Percentiles rank a stretch among this genome's conserved stretches.
These are phyloP conservation scores for Eimeria sp. DNA, from an alignment of 169 alveolate species.

Conservation along the genomic window DNA sequence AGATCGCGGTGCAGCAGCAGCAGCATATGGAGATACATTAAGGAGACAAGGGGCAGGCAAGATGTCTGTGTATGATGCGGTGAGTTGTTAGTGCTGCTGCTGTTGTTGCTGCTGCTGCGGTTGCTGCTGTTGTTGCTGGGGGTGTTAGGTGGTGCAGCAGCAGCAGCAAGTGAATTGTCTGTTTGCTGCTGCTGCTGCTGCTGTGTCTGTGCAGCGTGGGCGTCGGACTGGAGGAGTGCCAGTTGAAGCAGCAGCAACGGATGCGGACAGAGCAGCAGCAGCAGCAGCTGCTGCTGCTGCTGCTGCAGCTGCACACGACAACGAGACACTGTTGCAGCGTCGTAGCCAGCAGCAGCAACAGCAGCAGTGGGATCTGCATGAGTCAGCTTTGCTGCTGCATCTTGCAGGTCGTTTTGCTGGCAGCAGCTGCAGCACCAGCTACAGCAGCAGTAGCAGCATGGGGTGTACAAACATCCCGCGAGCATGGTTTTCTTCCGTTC, in stretches of 20 bases:
- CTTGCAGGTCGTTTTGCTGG: slow-evolving; percentile 37
- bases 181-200: not conserved
- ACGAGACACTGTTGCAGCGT: slow-evolving; percentile 26
- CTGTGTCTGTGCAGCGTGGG: not conserved
- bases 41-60: slow-evolving; percentile 58
- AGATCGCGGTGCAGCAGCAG: too few species aligned
- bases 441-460: slow-evolving; percentile 53
- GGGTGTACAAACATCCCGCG: not conserved
- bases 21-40: slow-evolving; percentile 16
- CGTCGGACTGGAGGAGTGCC: too few species aligned
- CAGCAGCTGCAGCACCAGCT: slow-evolving; percentile 63
- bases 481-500: not conserved
- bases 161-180: not conserved
- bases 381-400: slow-evolving; percentile 37
- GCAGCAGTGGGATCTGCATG: slow-evolving; percentile 58
- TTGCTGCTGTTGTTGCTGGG: not conserved
- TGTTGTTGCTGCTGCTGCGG: slow-evolving; percentile 8
- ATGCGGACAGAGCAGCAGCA: too few species aligned
- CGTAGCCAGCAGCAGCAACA: slow-evolving; percentile 56
- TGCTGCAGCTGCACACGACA: too few species aligned
- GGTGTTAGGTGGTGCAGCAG: not conserved
- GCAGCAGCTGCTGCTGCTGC: too few species aligned
- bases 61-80: slow-evolving; percentile 45
- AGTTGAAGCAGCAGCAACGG: too few species aligned
- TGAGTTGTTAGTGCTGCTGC: slow-evolving; percentile 51